Conservation (phyloP, 2,329 filamentous ascomycete species). For the Ophiostoma sp. region DNA sequence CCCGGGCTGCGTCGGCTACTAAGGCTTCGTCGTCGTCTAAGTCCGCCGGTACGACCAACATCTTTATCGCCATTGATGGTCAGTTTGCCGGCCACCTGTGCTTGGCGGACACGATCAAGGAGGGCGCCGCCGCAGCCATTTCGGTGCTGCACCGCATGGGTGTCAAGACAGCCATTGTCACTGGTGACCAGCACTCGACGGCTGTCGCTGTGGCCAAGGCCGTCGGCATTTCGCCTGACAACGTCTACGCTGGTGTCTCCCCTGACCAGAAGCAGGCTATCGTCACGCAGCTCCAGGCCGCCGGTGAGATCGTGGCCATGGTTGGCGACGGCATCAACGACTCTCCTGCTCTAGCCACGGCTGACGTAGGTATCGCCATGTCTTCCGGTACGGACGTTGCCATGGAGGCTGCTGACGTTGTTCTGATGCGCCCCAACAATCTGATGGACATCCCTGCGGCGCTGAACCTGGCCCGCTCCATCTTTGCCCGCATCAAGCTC, state of each 20-base stretch:
- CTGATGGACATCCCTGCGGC: conserved; percentile 90
- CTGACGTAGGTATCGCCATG: conserved; percentile 90
- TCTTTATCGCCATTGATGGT: conserved; percentile 85
- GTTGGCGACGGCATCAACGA: conserved; percentile 99
- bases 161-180: conserved; percentile 87
- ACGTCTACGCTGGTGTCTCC: conserved; percentile 84
- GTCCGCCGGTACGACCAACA: conserved; percentile 76
- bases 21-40: conserved; percentile 37
- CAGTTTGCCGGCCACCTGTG: conserved; percentile 78
- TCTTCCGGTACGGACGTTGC: conserved; percentile 92
- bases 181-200: conserved; percentile 83
- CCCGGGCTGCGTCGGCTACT: conserved; percentile 37
- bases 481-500: conserved; percentile 90
- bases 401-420: conserved; percentile 94
- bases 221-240: conserved; percentile 73
- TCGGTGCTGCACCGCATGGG: conserved; percentile 80
- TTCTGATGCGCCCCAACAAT: conserved; percentile 90
- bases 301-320: conserved; percentile 85
- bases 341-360: conserved; percentile 88
- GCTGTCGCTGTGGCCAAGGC: conserved; percentile 79
- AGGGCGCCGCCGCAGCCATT: conserved; percentile 77
- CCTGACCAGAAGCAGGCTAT: conserved; percentile 91
- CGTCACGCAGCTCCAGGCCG: conserved; percentile 70
- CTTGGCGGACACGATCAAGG: conserved; percentile 88
- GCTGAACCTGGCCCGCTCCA: conserved; percentile 75